Base-by-base conservation (phyloP, 2,329 filamentous ascomycete genomes). In the Talaromyces rugulosus region DNA sequence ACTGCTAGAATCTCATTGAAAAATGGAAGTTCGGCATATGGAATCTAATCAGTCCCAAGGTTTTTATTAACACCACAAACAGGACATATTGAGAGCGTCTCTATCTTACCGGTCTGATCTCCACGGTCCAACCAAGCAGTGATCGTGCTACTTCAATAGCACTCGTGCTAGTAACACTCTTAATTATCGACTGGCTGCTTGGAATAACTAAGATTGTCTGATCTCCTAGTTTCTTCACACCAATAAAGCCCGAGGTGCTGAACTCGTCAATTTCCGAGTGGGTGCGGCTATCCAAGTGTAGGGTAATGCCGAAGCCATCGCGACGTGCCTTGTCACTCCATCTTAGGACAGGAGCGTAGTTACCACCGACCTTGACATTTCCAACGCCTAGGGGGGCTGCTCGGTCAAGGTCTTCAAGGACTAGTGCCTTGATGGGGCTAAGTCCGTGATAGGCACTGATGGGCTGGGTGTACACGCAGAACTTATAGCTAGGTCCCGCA, bases 301-400 rank as follows among this genome's bases (percentile, higher is more conserved):
- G 64, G 2, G 70, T 74, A n/a, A 77, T 67, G 4, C 58, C 60
- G 54, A 66, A 77, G 1, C 74, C 75, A 28, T 72, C 66, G 8
- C 61, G 63, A 14, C 64, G 58, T n/a, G 75, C 74, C 40, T 70
- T 65, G 12, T 70, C 68, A 8, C 64, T 69, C 62, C 69, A 73
- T n/a, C 66, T 64, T n/a, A 75, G 64, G 2, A 74, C 74, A 4
- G 74, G 72, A 0, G 72, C 74, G 62, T 77, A 77, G 60, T 77
- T 77, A 0, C 75, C 75, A 5, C 74, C 75, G 9, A 75, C 70
- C 61, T 76, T 76, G 31, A 67, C 72, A 34, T 65, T 63, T 2
- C 74, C 74, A 1, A 68, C 70, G 1, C 75, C 75, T 16, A 64
- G 65, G 0, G 74, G 72, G 6, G 75, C 74, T 2, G 75, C 69